A percentile compares a stretch with the other conserved stretches of the same genome.
These are phyloP conservation scores for Xylaria digitata DNA, from an alignment of 2,329 filamentous ascomycete genomes.

Conservation along the genomic window DNA sequence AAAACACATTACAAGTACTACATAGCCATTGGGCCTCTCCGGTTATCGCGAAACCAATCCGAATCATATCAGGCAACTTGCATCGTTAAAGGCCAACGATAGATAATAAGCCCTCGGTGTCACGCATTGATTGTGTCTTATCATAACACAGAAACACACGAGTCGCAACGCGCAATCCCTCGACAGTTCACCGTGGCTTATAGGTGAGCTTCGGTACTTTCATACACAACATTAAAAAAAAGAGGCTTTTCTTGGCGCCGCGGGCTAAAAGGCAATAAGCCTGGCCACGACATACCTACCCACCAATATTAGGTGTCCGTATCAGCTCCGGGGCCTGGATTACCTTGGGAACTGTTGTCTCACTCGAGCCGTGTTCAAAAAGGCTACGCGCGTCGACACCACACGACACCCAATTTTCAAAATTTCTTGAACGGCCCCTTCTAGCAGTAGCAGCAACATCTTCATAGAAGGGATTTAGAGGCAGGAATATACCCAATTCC, in stretches of 20 bases:
- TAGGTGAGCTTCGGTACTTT: slow-evolving; percentile 8
- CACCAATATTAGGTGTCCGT: slow-evolving; percentile 19
- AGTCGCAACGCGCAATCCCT: slow-evolving; percentile 27
- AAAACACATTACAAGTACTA: slow-evolving; percentile 1
- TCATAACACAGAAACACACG: slow-evolving; percentile 31
- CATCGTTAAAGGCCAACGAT: slow-evolving; percentile 5
- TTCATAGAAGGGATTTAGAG: not conserved
- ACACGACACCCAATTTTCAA: not conserved
- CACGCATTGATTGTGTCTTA: slow-evolving; percentile 26
- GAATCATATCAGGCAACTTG: not conserved
- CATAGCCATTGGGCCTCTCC: slow-evolving; percentile 7
- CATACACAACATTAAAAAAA: not conserved
- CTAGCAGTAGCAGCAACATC: not conserved
- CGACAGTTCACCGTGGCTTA: slow-evolving; percentile 14
- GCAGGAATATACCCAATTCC: not conserved
- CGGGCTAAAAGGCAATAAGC: slow-evolving; percentile 21
- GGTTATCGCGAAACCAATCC: slow-evolving; percentile 15
- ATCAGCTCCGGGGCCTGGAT: slow-evolving; percentile 8
- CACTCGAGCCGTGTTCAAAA: slow-evolving; percentile 1
- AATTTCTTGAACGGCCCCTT: not conserved
- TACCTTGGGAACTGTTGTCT: slow-evolving; percentile 19
- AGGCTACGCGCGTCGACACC: slow-evolving; percentile 13
- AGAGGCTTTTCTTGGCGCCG: slow-evolving; percentile 33
- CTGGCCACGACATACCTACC: not conserved
- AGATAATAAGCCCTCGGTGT: slow-evolving; percentile 17